Conservation (phyloP, 805 yeast genomes). For the Naumovozyma baii region DNA sequence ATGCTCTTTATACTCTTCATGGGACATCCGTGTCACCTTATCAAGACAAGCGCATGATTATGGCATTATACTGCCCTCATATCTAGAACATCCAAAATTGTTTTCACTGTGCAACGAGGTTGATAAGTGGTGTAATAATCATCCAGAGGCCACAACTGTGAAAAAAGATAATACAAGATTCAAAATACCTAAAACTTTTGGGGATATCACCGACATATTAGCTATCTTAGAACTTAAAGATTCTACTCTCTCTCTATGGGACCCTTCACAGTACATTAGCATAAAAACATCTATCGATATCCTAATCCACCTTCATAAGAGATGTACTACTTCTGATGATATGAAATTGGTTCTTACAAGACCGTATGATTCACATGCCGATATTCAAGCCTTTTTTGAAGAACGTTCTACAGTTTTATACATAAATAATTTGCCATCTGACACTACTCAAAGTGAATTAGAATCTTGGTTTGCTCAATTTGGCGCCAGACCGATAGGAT, state of each 20-base stretch:
- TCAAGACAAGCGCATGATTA: slow-evolving; percentile 77
- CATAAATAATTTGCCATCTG: slow-evolving; percentile 70
- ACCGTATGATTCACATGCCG: slow-evolving; percentile 73
- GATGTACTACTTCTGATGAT: slow-evolving; percentile 37
- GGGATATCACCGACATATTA: background rate
- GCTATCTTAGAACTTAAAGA: background rate
- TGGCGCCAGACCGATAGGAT: slow-evolving; percentile 79
- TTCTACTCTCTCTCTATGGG: background rate
- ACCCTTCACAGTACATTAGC: slow-evolving; percentile 18
- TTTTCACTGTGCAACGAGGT: slow-evolving; percentile 73
- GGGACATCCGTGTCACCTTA: slow-evolving; percentile 68
- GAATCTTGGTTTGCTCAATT: slow-evolving; percentile 86
- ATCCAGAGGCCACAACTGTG: slow-evolving; percentile 31
- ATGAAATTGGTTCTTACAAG: slow-evolving; percentile 49
- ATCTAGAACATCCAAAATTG: slow-evolving; percentile 63
- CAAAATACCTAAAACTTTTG: background rate
- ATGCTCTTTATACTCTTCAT: slow-evolving; percentile 52
- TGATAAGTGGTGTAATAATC: slow-evolving; percentile 57
- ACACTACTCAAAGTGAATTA: slow-evolving; percentile 81
- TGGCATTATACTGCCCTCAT: slow-evolving; percentile 59
- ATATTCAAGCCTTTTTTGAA: slow-evolving; percentile 51
- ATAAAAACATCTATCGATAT: slow-evolving; percentile 18
- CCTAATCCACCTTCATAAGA: slow-evolving; percentile 24
- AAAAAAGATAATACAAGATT: slow-evolving; percentile 4
- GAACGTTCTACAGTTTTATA: slow-evolving; percentile 75